Conservation (phyloP, 2,329 filamentous ascomycete genomes). For the Fusarium gaditjirri region DNA sequence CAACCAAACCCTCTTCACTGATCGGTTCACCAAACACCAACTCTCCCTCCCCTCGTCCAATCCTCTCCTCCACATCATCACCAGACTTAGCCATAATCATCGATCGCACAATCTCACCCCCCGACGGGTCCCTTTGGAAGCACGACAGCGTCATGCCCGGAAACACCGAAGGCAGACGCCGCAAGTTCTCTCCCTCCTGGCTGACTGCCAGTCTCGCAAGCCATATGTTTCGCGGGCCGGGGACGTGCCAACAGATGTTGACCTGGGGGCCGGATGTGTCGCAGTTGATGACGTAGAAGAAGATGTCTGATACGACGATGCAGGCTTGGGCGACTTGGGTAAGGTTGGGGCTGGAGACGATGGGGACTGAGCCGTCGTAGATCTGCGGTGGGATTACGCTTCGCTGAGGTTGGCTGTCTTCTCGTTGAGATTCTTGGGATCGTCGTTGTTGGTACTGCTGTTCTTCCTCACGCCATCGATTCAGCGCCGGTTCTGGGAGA, state of each 20-base stretch:
- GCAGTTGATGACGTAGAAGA: background rate
- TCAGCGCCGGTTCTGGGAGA: background rate
- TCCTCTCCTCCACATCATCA: background rate
- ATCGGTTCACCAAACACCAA: background rate
- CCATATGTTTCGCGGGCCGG: background rate
- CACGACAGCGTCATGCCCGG: background rate
- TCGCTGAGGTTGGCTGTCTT: background rate
- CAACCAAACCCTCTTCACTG: background rate
- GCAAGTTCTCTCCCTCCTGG: background rate
- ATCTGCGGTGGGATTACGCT: background rate
- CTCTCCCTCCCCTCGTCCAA: background rate
- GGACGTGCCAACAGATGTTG: background rate
- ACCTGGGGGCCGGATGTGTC: background rate
- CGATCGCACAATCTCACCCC: background rate
- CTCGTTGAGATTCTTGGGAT: too few relatives aligned
- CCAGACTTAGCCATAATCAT: background rate
- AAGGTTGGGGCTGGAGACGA: background rate
- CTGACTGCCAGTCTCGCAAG: background rate
- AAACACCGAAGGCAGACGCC: rapidly evolving
- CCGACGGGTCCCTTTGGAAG: rapidly evolving
- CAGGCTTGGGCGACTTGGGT: background rate
- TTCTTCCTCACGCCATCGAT: background rate
- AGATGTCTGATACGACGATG: background rate
- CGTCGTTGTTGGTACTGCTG: background rate
- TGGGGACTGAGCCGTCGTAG: background rate